phyloP scores from a whole-genome alignment of 345 rosid species.

The Ceriops decandra region DNA sequence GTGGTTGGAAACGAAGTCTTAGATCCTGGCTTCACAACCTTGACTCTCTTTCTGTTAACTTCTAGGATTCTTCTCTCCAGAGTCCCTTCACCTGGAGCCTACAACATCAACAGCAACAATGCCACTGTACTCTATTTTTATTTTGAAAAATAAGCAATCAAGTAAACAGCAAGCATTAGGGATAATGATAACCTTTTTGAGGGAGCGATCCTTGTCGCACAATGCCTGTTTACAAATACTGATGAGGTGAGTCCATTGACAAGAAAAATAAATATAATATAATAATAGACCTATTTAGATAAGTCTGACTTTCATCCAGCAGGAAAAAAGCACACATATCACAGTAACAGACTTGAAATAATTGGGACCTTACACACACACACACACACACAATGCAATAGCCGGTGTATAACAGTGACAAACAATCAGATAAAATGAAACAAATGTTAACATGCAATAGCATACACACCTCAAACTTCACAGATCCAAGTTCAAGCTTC shows the following conservation, averaged over 20 bases:
- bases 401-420: not conserved
- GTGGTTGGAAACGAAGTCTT: slow-evolving; percentile 83
- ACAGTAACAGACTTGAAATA: too few relatives aligned
- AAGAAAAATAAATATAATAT: not conserved
- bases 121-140: not conserved
- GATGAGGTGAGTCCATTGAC: slow-evolving; percentile 9
- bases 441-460: not conserved
- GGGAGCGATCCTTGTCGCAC: slow-evolving; percentile 73
- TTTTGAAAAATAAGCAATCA: not conserved
- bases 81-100: slow-evolving; percentile 69
- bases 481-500: slow-evolving; percentile 82
- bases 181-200: slow-evolving; percentile 57
- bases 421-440: not conserved
- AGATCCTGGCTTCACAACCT: slow-evolving; percentile 94
- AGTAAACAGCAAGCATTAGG: not conserved
- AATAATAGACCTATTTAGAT: not conserved
- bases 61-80: slow-evolving; percentile 91
- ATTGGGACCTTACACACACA: not conserved
- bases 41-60: slow-evolving; percentile 76
- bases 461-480: slow-evolving; percentile 78
- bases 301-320: too few relatives aligned
- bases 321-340: too few relatives aligned
- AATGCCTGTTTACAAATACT: slow-evolving; percentile 56
- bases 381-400: not conserved
- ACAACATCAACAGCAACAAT: slow-evolving; percentile 20